These are phyloP conservation scores for Lecanicillium sp. DNA, from an alignment of 2,329 filamentous ascomycete species.

Conservation along the genomic window DNA sequence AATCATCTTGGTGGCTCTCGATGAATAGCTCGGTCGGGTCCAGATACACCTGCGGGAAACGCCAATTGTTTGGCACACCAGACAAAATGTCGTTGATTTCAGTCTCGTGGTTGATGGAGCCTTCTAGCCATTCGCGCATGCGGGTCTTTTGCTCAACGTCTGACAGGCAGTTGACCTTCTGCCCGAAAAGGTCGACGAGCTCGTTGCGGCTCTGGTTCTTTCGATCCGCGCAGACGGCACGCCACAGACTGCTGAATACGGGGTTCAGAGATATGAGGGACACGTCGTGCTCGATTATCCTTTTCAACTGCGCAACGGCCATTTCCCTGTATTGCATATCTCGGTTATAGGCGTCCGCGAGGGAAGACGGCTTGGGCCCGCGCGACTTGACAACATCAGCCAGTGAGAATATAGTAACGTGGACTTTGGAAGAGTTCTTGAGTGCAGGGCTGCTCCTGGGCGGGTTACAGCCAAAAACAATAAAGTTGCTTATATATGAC, in stretches of 20 bases:
- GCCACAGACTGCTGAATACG: slow-evolving; percentile 41
- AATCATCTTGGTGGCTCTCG: slow-evolving; percentile 15
- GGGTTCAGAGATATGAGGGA: slow-evolving; percentile 37
- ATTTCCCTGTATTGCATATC: background rate
- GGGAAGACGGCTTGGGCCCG: background rate
- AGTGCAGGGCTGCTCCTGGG: no score
- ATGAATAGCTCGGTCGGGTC: slow-evolving; percentile 41
- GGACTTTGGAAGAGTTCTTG: slow-evolving; percentile 15
- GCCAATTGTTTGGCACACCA: slow-evolving; percentile 29
- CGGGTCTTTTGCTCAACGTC: slow-evolving; percentile 27
- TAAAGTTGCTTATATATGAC: no score
- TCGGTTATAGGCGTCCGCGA: background rate
- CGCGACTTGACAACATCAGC: slow-evolving; percentile 14
- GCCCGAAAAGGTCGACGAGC: slow-evolving; percentile 37
- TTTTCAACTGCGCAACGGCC: background rate
- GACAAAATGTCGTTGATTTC: slow-evolving; percentile 36
- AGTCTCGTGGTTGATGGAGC: slow-evolving; percentile 42
- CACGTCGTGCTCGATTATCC: slow-evolving; percentile 35
- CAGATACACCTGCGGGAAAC: slow-evolving; percentile 43
- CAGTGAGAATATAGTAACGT: slow-evolving; percentile 17
- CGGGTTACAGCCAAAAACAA: no score
- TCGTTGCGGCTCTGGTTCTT: slow-evolving; percentile 30
- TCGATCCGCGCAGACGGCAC: slow-evolving; percentile 38
- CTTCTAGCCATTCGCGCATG: slow-evolving; percentile 44
- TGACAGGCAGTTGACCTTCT: slow-evolving; percentile 30